Evolutionary conservation across 495 filamentous ascomycete genomes (phyloP), one percentile per base, ranked within the genome.

Genomic region (Daldinia vernicosa): DNA sequence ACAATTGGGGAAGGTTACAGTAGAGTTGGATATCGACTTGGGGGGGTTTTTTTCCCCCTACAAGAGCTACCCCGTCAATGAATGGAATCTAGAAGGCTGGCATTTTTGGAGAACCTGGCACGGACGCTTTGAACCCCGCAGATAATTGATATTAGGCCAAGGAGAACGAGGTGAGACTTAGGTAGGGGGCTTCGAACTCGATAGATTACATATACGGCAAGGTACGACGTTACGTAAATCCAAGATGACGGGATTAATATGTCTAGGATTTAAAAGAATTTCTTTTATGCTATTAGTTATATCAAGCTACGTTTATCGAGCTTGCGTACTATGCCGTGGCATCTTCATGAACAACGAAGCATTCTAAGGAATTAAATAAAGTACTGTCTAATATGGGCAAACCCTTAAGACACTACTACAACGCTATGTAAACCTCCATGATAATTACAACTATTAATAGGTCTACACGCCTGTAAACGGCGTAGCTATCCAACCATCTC

Each of bases 1-100:
- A 67, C 59, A 30, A 55, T 71, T 67, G 8, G 47, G 64, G 69
- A 72, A 72, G 69, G 64, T 68, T 39, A 50, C 28, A 63, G 37
- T 11, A 52, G 24, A 33, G 52, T 5, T 32, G 19, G 17, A 39
- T 27, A 52, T 52, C 32, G 15, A 53, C 47, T 22, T 26, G 40
- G 66, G 30, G n/a, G n/a, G n/a, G n/a, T n/a, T n/a, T n/a, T 60
- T 27, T n/a, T 60, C 17, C n/a, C n/a, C n/a, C n/a, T n/a, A 30
- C 15, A n/a, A 55, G 32, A 69, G 39, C 66, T 63, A 69, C 66
- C 53, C 66, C 66, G 66, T 60, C 9, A 35, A 35, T 22, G 15
- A 33, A 54, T 40, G 54, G 27, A 66, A 52, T 61, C 35, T 11
- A 54, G 59, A 57, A 56, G 51, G 39, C 45, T 55, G 65, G 65